Evolutionary conservation across 768 basidiomycete genomes (phyloP).

Genomic region (Mycena floridula): DNA sequence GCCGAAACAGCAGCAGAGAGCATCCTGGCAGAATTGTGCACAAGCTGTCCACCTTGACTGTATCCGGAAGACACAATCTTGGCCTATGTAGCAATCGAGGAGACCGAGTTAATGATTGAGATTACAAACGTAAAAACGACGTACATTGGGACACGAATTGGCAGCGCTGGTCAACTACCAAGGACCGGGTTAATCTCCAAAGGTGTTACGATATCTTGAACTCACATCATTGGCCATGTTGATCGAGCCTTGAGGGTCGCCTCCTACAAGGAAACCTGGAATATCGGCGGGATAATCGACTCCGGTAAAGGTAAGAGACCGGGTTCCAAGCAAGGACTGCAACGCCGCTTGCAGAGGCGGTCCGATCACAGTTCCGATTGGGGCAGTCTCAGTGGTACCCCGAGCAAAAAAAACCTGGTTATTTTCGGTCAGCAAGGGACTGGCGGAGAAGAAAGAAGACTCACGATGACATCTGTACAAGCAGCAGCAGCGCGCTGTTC

Average conservation of each 20-base stretch:
- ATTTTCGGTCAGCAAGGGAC: too few relatives aligned
- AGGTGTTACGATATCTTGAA: not conserved
- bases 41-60: slow-evolving; percentile 24
- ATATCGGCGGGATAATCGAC: slow-evolving; percentile 29
- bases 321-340: slow-evolving; percentile 18
- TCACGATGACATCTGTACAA: not conserved
- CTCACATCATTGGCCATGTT: not conserved
- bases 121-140: too few relatives aligned
- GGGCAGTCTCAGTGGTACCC: slow-evolving; percentile 26
- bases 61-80: slow-evolving; percentile 20
- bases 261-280: slow-evolving; percentile 30
- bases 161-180: not conserved
- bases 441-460: not conserved
- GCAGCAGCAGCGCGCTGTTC: not conserved
- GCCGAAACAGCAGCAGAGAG: slow-evolving; percentile 22
- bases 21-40: slow-evolving; percentile 28
- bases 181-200: not conserved
- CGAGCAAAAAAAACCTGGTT: slow-evolving; percentile 27
- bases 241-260: slow-evolving; percentile 15
- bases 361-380: slow-evolving; percentile 30
- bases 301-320: slow-evolving; percentile 29
- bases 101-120: not conserved
- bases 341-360: slow-evolving; percentile 29
- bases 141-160: slow-evolving; percentile 16
- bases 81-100: too few relatives aligned